Evolutionary conservation across 2,329 filamentous ascomycete genomes (phyloP), one percentile per base, ranked within the genome.

Genomic region (Acrocalymma vagum): DNA sequence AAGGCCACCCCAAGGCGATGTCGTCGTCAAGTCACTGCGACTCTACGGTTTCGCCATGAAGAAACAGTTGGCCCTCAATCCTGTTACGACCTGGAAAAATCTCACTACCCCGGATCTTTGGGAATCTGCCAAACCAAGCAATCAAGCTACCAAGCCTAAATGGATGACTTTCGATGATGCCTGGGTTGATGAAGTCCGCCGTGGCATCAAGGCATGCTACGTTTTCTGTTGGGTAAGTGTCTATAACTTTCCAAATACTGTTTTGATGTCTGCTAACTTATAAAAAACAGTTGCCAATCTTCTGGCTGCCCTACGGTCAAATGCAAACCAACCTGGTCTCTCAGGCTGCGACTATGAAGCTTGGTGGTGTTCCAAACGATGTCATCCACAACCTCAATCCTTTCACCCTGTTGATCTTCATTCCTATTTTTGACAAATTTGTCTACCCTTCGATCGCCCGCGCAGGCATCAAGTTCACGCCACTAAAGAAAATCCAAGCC

Each of bases 111-210:
- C 49, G 3, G 44, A 58, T 11, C 21, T 55, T 3, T 59, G 53
- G 65, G 76, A 72, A 51, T 78, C 80, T 41, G 73, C 83, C 36
- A 87, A 86, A 69, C 87, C 86, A 4, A 86, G 83, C 58, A 74
- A 74, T 3, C 79, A 78, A 5, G 63, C 67, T 0, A 64, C 77
- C 40, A 81, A 82, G 30, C 87, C 87, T 0, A 35, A 46, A 0
- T 90, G 86, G 86, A 90, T 91, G 84, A 88, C 84, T 0, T 90
- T 90, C 53, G 87, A 92, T 44, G 88, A 92, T 53, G 81, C 81
- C 41, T 92, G 87, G 86, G 87, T 92, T 21, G 87, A 90, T 20
- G 60, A 65, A 42, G 58, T 65, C 7, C 53, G 52, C 8, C 51
- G 57, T 29, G 57, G 55, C n/a, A 42, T 56, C 36, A 58, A 56